phyloP scores from a whole-genome alignment of 1,139 yeast genomes.

The Debaryomyces nepalensis region DNA sequence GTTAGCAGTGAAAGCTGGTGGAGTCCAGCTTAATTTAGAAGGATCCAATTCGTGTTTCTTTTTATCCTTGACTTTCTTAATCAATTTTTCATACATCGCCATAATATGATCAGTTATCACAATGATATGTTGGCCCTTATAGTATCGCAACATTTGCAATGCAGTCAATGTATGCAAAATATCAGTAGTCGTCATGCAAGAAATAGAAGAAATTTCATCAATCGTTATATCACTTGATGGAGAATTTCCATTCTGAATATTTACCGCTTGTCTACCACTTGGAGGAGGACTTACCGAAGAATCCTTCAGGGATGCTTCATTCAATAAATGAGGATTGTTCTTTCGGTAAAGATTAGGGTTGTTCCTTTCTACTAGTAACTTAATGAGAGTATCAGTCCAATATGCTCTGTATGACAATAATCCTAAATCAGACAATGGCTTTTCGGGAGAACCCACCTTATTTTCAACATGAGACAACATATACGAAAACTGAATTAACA shows the following conservation, averaged over 20 bases:
- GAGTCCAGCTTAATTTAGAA: conserved; percentile 79
- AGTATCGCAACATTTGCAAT: conserved; percentile 84
- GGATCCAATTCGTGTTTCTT: conserved; percentile 83
- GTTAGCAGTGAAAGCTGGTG: conserved; percentile 95
- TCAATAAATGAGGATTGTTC: conserved; percentile 38
- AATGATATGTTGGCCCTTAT: conserved; percentile 94
- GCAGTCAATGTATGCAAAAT: conserved; percentile 92
- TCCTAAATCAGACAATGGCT: conserved; percentile 94
- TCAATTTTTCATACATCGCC: conserved; percentile 73
- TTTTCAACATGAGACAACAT: conserved; percentile 85
- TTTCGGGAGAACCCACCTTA: conserved; percentile 95
- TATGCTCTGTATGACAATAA: conserved; percentile 90
- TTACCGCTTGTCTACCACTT: conserved; percentile 16
- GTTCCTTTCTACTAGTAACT: conserved; percentile 67
- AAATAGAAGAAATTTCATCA: conserved; percentile 84
- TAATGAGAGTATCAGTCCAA: conserved; percentile 92
- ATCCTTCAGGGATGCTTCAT: conserved; percentile 26
- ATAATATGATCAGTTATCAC: conserved; percentile 85
- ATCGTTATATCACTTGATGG: conserved; percentile 72
- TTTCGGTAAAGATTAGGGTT: conserved; percentile 44
- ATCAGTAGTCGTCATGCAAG: conserved; percentile 97
- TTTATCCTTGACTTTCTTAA: conserved; percentile 58
- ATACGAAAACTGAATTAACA: conserved; percentile 90
- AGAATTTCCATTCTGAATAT: conserved; percentile 17
- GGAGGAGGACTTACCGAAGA: conserved; percentile 34